These are phyloP conservation scores for Aureobasidium sp. DNA, from an alignment of 2,329 filamentous ascomycete genomes.

Conservation along the genomic window DNA sequence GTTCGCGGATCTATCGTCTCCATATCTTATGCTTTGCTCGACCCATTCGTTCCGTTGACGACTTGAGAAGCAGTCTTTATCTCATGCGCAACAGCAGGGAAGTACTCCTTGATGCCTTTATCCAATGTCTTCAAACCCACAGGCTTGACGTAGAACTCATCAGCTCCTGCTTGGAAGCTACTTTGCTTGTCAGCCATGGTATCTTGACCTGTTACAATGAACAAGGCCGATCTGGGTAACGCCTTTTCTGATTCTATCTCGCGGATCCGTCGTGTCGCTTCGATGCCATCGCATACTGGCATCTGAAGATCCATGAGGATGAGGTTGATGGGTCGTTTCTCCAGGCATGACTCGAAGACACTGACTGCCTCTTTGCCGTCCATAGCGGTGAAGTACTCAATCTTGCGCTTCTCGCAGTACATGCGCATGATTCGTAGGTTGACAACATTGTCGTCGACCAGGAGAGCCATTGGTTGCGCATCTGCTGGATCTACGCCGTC, in stretches of 20 bases:
- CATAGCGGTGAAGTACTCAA: slow-evolving; percentile 37
- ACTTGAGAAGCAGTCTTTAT: slow-evolving; percentile 1
- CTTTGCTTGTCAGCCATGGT: slow-evolving; percentile 29
- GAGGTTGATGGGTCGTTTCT: slow-evolving; percentile 31
- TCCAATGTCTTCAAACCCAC: slow-evolving; percentile 27
- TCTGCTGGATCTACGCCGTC: not conserved
- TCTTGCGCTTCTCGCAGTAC: slow-evolving; percentile 39
- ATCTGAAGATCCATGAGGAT: slow-evolving; percentile 41
- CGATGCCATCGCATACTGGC: slow-evolving; percentile 38
- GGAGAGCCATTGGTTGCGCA: slow-evolving; percentile 27
- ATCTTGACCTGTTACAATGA: slow-evolving; percentile 33
- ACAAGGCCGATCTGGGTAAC: slow-evolving; percentile 29
- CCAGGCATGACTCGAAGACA: slow-evolving; percentile 24
- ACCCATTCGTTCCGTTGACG: not conserved
- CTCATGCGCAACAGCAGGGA: not conserved
- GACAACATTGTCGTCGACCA: slow-evolving; percentile 45
- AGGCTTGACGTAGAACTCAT: slow-evolving; percentile 34
- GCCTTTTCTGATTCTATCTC: slow-evolving; percentile 29
- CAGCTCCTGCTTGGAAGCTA: slow-evolving; percentile 29
- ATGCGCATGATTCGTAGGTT: slow-evolving; percentile 44
- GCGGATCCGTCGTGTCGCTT: slow-evolving; percentile 34
- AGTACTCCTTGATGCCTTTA: slow-evolving; percentile 16
- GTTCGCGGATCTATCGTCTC: not conserved
- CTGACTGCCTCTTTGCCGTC: slow-evolving; percentile 42
- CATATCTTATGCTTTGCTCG: not conserved